Evolutionary conservation across 495 filamentous ascomycete species (phyloP).

Genomic region (Elasticomyces elasticus): DNA sequence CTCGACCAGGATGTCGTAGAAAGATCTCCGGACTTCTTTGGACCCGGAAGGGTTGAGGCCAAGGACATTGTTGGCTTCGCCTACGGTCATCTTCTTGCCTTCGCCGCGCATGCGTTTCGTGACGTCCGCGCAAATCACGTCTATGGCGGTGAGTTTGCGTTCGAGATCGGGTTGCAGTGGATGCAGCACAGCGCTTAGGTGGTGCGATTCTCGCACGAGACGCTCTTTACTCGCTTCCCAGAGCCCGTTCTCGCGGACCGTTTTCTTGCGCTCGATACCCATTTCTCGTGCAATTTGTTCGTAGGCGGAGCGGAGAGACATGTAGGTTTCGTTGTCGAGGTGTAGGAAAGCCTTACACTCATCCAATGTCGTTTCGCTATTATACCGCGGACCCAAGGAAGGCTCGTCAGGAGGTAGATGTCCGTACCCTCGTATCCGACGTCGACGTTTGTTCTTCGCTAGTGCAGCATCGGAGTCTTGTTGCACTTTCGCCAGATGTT

Average conservation of each 20-base stretch:
- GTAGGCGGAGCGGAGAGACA: constrained; percentile 54
- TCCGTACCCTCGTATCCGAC: constrained; percentile 60
- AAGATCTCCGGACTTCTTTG: constrained; percentile 52
- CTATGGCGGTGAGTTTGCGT: constrained; percentile 51
- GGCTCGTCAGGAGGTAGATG: constrained; percentile 66
- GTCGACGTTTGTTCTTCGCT: constrained; percentile 57
- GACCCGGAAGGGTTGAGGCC: constrained; percentile 63
- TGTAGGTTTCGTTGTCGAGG: constrained; percentile 54
- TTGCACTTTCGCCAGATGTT: constrained; percentile 37
- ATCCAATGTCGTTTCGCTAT: constrained; percentile 71
- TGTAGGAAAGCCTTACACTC: constrained; percentile 63
- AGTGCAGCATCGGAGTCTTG: constrained; percentile 55
- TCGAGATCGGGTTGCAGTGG: constrained; percentile 44
- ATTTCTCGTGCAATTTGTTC: constrained; percentile 55
- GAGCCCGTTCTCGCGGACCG: constrained; percentile 54
- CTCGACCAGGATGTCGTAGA: constrained; percentile 55
- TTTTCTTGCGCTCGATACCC: constrained; percentile 60
- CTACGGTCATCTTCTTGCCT: constrained; percentile 54
- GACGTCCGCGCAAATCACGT: constrained; percentile 71
- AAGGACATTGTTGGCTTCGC: constrained; percentile 62
- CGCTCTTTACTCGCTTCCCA: constrained; percentile 65
- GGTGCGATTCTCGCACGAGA: constrained; percentile 53
- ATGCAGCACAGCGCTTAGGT: constrained; percentile 57
- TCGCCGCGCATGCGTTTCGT: constrained; percentile 65
- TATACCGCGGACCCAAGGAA: constrained; percentile 59